These are phyloP conservation scores for Arthromyces matolae DNA, from an alignment of 768 basidiomycete genomes.

Conservation along the genomic window DNA sequence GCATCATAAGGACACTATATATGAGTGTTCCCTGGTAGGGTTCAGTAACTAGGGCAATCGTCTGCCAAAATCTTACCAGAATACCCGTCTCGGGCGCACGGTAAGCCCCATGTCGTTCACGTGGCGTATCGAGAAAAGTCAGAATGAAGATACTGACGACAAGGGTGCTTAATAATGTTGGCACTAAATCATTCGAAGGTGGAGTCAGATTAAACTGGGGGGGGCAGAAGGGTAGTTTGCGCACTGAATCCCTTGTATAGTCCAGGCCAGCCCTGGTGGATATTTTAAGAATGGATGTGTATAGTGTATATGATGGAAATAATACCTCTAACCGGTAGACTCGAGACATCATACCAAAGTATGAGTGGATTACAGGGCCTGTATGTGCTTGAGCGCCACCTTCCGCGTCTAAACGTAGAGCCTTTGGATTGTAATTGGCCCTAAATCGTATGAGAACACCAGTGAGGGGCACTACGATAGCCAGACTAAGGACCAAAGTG, in stretches of 20 bases:
- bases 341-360: slow-evolving; percentile 68
- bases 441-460: slow-evolving; percentile 74
- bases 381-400: slow-evolving; percentile 74
- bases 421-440: slow-evolving; percentile 85
- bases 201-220: neutral
- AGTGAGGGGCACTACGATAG: slow-evolving; percentile 55
- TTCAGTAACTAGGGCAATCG: neutral
- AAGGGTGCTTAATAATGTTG: slow-evolving; percentile 44
- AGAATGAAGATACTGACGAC: slow-evolving; percentile 57
- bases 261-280: slow-evolving; percentile 55
- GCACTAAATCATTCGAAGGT: slow-evolving; percentile 34
- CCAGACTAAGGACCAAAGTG: slow-evolving; percentile 51
- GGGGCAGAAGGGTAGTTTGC: slow-evolving; percentile 13
- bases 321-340: slow-evolving; percentile 72
- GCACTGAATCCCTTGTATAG: slow-evolving; percentile 76
- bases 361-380: slow-evolving; percentile 73
- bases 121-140: slow-evolving; percentile 52
- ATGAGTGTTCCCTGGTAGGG: slow-evolving; percentile 47
- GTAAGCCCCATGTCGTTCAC: slow-evolving; percentile 62
- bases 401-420: slow-evolving; percentile 74
- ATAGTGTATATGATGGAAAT: neutral
- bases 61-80: slow-evolving; percentile 28
- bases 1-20: slow-evolving; percentile 62
- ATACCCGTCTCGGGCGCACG: slow-evolving; percentile 58
- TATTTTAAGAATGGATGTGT: neutral